These are phyloP conservation scores for Krasilnikovozyma curviuscula DNA, from an alignment of 768 basidiomycete species.

Conservation along the genomic window DNA sequence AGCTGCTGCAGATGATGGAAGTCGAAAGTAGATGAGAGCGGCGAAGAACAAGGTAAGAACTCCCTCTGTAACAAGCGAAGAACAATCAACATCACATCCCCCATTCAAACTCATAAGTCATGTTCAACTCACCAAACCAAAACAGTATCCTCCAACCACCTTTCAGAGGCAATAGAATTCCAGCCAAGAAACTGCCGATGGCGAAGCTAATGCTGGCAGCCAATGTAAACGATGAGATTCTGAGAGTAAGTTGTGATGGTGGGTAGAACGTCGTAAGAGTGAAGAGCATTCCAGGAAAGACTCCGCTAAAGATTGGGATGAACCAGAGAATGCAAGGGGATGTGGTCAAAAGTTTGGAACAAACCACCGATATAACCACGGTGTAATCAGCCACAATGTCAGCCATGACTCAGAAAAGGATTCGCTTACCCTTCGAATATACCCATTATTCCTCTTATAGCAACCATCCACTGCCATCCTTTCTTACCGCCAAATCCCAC, in stretches of 20 bases:
- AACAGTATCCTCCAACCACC: slow-evolving; percentile 4
- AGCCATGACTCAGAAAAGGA: neutral
- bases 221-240: slow-evolving; percentile 7
- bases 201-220: slow-evolving; percentile 9
- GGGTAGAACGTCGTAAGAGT: slow-evolving; percentile 9
- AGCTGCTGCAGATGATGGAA: neutral
- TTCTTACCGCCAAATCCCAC: no score
- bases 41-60: neutral
- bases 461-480: slow-evolving; percentile 1
- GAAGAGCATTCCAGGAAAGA: slow-evolving; percentile 8
- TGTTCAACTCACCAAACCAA: neutral
- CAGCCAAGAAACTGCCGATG: neutral
- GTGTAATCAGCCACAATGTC: neutral
- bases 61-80: neutral
- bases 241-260: neutral
- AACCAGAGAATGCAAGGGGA: neutral
- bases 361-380: neutral
- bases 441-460: slow-evolving; percentile 1
- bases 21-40: neutral
- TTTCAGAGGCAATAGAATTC: neutral
- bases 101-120: neutral
- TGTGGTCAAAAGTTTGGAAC: neutral
- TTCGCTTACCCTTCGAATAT: slow-evolving; percentile 10
- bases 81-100: neutral
- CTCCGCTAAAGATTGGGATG: neutral